A percentile compares a stretch with the other conserved stretches of the same genome.
These are phyloP conservation scores for Talaromyces islandicus DNA, from an alignment of 2,329 filamentous ascomycete genomes.

Conservation along the genomic window DNA sequence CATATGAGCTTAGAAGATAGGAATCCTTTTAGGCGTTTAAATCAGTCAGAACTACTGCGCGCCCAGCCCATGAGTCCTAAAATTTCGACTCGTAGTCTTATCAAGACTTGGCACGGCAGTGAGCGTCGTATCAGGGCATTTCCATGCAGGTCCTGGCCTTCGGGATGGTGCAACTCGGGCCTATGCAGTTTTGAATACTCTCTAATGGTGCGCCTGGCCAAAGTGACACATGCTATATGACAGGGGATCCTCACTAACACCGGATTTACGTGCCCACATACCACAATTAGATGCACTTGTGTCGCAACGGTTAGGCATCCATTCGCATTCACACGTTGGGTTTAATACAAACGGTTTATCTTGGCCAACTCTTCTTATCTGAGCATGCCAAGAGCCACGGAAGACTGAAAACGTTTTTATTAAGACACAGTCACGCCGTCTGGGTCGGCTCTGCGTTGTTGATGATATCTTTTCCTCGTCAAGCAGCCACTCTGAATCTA, in stretches of 20 bases:
- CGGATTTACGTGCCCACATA: background rate
- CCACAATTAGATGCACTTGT: background rate
- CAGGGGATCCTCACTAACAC: background rate
- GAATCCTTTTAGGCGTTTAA: background rate
- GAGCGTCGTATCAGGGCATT: background rate
- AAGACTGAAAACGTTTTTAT: background rate
- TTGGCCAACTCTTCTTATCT: background rate
- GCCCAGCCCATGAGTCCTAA: background rate
- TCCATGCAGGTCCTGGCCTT: background rate
- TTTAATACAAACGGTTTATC: background rate
- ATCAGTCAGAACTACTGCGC: background rate
- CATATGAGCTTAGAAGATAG: background rate
- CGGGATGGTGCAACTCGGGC: background rate
- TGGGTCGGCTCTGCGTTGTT: background rate
- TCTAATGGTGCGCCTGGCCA: background rate
- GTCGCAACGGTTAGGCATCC: background rate
- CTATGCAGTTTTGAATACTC: background rate
- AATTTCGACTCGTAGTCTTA: background rate
- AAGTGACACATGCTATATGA: background rate
- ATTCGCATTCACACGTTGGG: background rate
- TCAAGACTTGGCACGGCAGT: background rate
- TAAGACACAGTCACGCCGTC: background rate
- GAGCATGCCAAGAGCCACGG: background rate
- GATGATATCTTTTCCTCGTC: background rate
- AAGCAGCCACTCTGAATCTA: background rate